A percentile compares a stretch with the other conserved stretches of the same genome.
These are phyloP conservation scores for Rhodotorula sp. DNA, from an alignment of 1,284 basidiomycete genomes.

Conservation along the genomic window DNA sequence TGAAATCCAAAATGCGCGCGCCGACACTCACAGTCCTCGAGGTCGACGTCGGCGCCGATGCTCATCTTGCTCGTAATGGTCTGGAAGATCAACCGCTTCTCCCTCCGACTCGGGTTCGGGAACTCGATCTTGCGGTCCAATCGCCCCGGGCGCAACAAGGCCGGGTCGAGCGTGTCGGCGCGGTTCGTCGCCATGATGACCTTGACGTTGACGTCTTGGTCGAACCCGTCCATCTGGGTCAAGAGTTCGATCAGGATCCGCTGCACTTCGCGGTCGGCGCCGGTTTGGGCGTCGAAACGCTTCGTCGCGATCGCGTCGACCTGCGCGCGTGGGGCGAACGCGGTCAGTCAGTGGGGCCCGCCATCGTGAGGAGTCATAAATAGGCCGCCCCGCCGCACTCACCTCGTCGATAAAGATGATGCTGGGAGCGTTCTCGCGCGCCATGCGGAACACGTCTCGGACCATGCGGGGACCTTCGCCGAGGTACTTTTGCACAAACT, in stretches of 20 bases:
- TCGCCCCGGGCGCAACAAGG: constrained; percentile 93
- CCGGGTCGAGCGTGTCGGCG: constrained; percentile 93
- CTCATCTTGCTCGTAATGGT: constrained; percentile 98
- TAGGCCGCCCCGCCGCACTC: no score
- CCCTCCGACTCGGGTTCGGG: constrained; percentile 87
- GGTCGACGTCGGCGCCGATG: constrained; percentile 92
- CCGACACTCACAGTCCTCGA: constrained; percentile 78
- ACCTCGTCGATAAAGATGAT: constrained; percentile 89
- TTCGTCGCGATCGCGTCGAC: constrained; percentile 99
- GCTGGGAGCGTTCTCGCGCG: constrained; percentile 92
- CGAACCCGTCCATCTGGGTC: constrained; percentile 99
- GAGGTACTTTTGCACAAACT: constrained; percentile 99
- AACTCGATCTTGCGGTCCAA: constrained; percentile 99
- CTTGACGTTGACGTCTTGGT: constrained; percentile 98
- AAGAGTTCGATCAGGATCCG: constrained; percentile 97
- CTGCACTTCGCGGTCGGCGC: constrained; percentile 98
- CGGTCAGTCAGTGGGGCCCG: no score
- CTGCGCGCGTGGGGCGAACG: constrained; percentile 49
- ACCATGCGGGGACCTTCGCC: constrained; percentile 99
- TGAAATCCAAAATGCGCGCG: no score
- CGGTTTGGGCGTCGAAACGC: constrained; percentile 99
- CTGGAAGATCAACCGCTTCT: constrained; percentile 98
- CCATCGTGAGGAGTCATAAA: no score
- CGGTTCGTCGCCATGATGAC: constrained; percentile 99
- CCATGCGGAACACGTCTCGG: constrained; percentile 96